Evolutionary conservation across 2,329 filamentous ascomycete species (phyloP).

Genomic region (Aspergillus sp.): DNA sequence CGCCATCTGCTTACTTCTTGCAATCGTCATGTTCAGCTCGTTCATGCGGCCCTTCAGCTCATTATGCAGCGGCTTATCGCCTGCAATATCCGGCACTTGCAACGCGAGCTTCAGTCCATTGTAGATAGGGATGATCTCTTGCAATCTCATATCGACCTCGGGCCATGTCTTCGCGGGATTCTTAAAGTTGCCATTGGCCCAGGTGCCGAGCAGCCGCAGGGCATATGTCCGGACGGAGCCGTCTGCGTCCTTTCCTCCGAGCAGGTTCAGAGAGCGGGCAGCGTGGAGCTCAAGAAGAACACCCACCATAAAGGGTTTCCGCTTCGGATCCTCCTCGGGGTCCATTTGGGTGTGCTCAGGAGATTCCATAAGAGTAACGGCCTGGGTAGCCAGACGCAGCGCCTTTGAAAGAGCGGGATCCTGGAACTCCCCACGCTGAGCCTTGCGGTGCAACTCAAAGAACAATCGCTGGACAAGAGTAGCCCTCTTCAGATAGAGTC

Average conservation of each 20-base stretch:
- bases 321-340: conserved; percentile 28
- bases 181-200: conserved; percentile 22
- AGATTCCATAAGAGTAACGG: conserved; percentile 30
- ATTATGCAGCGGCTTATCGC: conserved; percentile 17
- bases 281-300: conserved; percentile 41
- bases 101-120: conserved; percentile 37
- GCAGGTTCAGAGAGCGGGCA: conserved; percentile 32
- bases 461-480: conserved; percentile 29
- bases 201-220: conserved; percentile 29
- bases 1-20: conserved; percentile 10
- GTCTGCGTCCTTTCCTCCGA: conserved; percentile 33
- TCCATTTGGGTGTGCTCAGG: conserved; percentile 23
- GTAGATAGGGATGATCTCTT: conserved; percentile 30
- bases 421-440: conserved; percentile 27
- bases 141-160: conserved; percentile 18
- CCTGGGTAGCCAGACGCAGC: conserved; percentile 27
- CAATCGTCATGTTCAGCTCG: conserved; percentile 50
- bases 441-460: conserved; percentile 31
- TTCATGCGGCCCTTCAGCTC: conserved; percentile 18
- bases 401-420: conserved; percentile 24
- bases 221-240: conserved; percentile 36
- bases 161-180: conserved; percentile 14
- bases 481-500: conserved; percentile 26
- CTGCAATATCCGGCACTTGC: conserved; percentile 24
- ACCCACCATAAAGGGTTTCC: conserved; percentile 36